phyloP scores from a whole-genome alignment of 1,284 basidiomycete species.

The Cryptococcus sp. region DNA sequence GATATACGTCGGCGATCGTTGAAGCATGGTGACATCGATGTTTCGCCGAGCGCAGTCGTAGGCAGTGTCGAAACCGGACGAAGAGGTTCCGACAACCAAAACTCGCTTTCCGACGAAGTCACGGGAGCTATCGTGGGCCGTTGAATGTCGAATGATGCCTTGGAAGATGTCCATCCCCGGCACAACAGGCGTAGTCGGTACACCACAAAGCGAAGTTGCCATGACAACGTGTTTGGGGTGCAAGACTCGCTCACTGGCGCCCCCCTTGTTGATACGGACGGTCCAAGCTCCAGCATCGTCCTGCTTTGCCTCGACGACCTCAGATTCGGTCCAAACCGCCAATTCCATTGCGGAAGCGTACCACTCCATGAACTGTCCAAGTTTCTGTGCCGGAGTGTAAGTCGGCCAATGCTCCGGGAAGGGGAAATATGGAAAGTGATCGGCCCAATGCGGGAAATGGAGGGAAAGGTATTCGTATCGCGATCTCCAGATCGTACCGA shows the following conservation, averaged over 20 bases:
- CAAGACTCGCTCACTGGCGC: background rate
- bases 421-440: slow-evolving; percentile 49
- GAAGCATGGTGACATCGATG: slow-evolving; percentile 57
- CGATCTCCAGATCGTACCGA: slow-evolving; percentile 48
- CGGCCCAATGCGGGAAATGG: slow-evolving; percentile 55
- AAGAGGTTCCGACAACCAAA: slow-evolving; percentile 57
- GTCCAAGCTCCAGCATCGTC: slow-evolving; percentile 39
- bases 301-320: slow-evolving; percentile 47
- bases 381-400: slow-evolving; percentile 53
- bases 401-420: slow-evolving; percentile 56
- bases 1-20: slow-evolving; percentile 59
- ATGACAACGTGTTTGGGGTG: slow-evolving; percentile 12
- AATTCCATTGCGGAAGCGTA: slow-evolving; percentile 38
- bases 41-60: slow-evolving; percentile 50
- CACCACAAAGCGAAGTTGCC: slow-evolving; percentile 27
- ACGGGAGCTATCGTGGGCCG: slow-evolving; percentile 49
- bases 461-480: slow-evolving; percentile 59
- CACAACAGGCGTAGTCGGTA: slow-evolving; percentile 16
- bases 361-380: slow-evolving; percentile 30
- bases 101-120: slow-evolving; percentile 57
- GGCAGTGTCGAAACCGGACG: slow-evolving; percentile 52
- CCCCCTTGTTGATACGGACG: background rate
- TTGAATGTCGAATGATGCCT: slow-evolving; percentile 55
- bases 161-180: slow-evolving; percentile 50
- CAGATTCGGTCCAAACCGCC: slow-evolving; percentile 46